Evolutionary conservation across 371 early-diverging fungal genomes (phyloP).

Genomic region (Catenaria anguillulae): DNA sequence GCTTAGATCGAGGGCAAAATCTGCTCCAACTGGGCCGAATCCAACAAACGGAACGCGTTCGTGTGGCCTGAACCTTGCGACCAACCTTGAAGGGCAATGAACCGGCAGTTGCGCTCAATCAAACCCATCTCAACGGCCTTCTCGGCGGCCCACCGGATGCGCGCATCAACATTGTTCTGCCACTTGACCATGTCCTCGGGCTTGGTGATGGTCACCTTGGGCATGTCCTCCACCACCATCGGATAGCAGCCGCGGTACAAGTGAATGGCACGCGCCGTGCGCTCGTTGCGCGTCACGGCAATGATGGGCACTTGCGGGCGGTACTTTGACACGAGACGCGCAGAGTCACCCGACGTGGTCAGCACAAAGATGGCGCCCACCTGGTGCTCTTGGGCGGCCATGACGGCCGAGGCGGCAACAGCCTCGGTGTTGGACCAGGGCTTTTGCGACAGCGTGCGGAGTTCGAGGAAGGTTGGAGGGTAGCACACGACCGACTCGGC

Average conservation of each 20-base stretch:
- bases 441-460: constrained; percentile 51
- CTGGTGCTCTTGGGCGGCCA: constrained; percentile 68
- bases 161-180: constrained; percentile 72
- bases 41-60: constrained; percentile 8
- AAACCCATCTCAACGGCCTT: constrained; percentile 25
- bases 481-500: constrained; percentile 66
- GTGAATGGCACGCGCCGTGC: constrained; percentile 77
- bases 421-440: constrained; percentile 79
- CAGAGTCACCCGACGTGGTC: constrained; percentile 71
- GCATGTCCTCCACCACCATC: constrained; percentile 11
- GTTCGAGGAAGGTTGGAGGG: constrained; percentile 60
- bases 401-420: constrained; percentile 85
- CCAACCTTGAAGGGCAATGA: constrained; percentile 5
- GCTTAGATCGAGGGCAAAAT: no score
- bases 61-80: constrained; percentile 7
- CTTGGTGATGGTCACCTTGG: constrained; percentile 21
- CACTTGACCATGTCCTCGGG: constrained; percentile 33
- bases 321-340: constrained; percentile 86
- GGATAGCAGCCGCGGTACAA: constrained; percentile 84
- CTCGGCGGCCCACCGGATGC: constrained; percentile 45
- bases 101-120: background rate
- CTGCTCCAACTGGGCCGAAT: background rate
- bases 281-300: constrained; percentile 67
- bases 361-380: constrained; percentile 79
- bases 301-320: constrained; percentile 83